Base-by-base conservation (phyloP, 345 rosid species). In the Syzygium oleosum region DNA sequence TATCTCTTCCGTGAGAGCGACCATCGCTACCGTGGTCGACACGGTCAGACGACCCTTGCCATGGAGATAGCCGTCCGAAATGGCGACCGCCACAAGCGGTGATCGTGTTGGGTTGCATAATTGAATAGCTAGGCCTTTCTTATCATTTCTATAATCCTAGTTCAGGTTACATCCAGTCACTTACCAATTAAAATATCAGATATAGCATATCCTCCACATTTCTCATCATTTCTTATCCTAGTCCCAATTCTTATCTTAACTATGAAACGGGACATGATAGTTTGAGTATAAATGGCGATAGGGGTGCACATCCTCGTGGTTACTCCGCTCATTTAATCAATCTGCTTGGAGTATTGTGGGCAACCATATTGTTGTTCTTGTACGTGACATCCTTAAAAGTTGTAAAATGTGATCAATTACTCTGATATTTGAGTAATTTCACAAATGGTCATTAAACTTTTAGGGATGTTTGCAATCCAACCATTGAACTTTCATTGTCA, bases 181-280 rank as follows among this genome's bases (percentile, higher is more conserved):
- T 63, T 29, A 29, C 9, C 38, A 14, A 63, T 1, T 15, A 14
- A 29, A 15, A 16, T 63, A 63, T 13, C 4, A 3, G 0, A 14
- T 0, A 3, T n/a, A 27, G 5, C 0, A n/a, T 12, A 13, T 61
- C 0, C 0, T 6, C 6, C 19, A 2, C 65, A 59, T 59, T 27
- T 59, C 29, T 5, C 31, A 25, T 59, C 16, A 0, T 61, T 5
- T 1, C 0, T 3, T 63, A 1, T 63, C 31, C 0, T 1, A 1
- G 1, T 63, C 5, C 29, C 8, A 63, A 63, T 63, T 0, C 4
- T 63, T 29, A 63, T 29, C 11, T 3, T 29, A 7, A 61, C 17
- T 15, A 7, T 2, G 5, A 63, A 29, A 15, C 0, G 11, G 15
- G 4, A 29, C 38, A 63, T 2, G 2, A 63, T 29, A 63, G 0